phyloP scores from a whole-genome alignment of 2,329 filamentous ascomycete species.

The Aureobasidium sp. region DNA sequence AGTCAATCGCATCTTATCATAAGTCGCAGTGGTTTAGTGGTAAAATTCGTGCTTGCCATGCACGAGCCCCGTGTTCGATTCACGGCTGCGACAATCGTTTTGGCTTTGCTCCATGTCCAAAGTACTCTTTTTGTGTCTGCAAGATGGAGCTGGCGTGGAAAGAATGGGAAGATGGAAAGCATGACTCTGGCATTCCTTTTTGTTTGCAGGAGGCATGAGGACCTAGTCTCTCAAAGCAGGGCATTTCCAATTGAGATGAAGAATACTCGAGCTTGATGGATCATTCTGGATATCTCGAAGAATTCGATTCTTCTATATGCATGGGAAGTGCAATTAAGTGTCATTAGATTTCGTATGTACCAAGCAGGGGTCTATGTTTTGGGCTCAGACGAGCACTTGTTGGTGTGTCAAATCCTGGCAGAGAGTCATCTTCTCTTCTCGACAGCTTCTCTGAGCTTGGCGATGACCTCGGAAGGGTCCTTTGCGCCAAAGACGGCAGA shows the following conservation, averaged over 20 bases:
- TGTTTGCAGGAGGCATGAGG: too few species aligned
- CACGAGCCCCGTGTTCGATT: constrained; percentile 17
- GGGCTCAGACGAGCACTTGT: not conserved
- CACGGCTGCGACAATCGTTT: constrained; percentile 14
- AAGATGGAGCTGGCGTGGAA: too few species aligned
- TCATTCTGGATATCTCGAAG: too few species aligned
- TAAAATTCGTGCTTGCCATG: constrained; percentile 17
- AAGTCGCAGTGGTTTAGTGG: constrained; percentile 17
- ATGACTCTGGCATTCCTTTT: too few species aligned
- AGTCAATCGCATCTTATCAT: too few species aligned
- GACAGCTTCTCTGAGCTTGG: constrained; percentile 71
- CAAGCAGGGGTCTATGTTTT: not conserved
- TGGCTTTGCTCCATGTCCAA: not conserved
- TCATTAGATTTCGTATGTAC: not conserved
- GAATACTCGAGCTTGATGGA: too few species aligned
- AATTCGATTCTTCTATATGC: too few species aligned
- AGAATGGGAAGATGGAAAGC: too few species aligned
- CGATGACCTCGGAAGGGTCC: constrained; percentile 80
- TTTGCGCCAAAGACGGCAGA: constrained; percentile 92
- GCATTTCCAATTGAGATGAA: too few species aligned
- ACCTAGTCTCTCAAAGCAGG: too few species aligned
- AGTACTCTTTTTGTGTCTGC: not conserved
- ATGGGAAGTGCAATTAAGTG: not conserved
- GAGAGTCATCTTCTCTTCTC: constrained; percentile 47
- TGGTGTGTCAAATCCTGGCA: not conserved